Conservation (phyloP, 306 rosid species). For the Arachis hypogaea region DNA sequence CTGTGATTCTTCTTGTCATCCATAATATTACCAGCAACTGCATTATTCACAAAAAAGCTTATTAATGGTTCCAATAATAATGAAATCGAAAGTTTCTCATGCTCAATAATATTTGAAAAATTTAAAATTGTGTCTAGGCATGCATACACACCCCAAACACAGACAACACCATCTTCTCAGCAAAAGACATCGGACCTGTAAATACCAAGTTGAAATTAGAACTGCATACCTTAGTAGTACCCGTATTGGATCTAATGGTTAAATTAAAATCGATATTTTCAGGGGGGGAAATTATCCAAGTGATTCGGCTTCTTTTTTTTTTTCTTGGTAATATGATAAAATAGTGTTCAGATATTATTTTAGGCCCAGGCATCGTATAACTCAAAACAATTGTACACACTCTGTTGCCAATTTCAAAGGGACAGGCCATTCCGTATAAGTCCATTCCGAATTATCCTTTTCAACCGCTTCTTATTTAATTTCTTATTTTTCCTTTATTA, state of each 20-base stretch:
- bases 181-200: slow-evolving; percentile 81
- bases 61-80: not conserved
- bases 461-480: not conserved
- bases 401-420: not conserved
- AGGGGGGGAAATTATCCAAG: too few relatives aligned
- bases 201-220: not conserved
- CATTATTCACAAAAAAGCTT: not conserved
- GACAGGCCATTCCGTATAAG: slow-evolving; percentile 9
- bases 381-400: not conserved
- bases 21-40: slow-evolving; percentile 71
- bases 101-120: not conserved
- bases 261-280: not conserved
- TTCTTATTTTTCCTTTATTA: too few relatives aligned
- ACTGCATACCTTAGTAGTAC: not conserved
- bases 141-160: slow-evolving; percentile 59
- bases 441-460: not conserved
- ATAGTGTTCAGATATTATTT: too few relatives aligned
- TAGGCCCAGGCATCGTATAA: not conserved
- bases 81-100: not conserved
- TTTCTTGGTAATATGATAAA: too few relatives aligned
- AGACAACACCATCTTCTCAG: slow-evolving; percentile 73
- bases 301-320: too few relatives aligned
- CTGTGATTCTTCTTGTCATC: slow-evolving; percentile 91
- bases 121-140: not conserved
- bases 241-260: not conserved